Evolutionary conservation across 495 filamentous ascomycete species (phyloP), one percentile per base, ranked within the genome.

Genomic region (Hypomontagnella submonticulosa): DNA sequence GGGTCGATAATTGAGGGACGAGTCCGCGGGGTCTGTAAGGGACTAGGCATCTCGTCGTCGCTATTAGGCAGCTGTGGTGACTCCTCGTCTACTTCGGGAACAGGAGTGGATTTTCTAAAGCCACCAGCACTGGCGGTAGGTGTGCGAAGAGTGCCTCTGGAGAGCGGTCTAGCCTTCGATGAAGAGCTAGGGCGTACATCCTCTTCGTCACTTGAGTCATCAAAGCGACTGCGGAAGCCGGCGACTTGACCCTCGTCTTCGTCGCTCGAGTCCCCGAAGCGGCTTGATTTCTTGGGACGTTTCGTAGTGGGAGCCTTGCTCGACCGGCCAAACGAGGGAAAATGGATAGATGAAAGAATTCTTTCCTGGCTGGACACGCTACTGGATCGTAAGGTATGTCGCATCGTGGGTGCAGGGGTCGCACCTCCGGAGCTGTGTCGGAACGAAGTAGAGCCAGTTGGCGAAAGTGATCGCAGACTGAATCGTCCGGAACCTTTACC

Each of bases 171-270:
- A 1, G 42, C n/a, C 15, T 61, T 56, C 11, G 51, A 63, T 18
- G 63, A 56, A 15, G 66, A 52, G 13, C 15, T 57, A 27, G 75
- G 73, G 19, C 58, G 53, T 13, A 61, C 52, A 27, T 59, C 82
- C 15, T 90, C 88, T 37, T 91, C 89, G 64, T 93, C 90, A 69
- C 91, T 93, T 1, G 90, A 93, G 60, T 93, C 89, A n/a, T 85
- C 88, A 69, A 92, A 92, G 2, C 91, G 88, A 70, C 90, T 93
- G 34, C 77, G 80, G 69, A 89, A 90, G 1, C 77, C 67, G 13
- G 74, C 46, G 11, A 56, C 66, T n/a, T 16, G 18, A 0, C 71
- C 80, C 2, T 84, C 84, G 15, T 87, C 89, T 13, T 93, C 91
- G 23, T 89, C 89, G 63, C 90, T 92, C 0, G 90, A 93, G 66